Evolutionary conservation across 305 asterid genomes (phyloP).

Genomic region (Solanum hybrid): DNA sequence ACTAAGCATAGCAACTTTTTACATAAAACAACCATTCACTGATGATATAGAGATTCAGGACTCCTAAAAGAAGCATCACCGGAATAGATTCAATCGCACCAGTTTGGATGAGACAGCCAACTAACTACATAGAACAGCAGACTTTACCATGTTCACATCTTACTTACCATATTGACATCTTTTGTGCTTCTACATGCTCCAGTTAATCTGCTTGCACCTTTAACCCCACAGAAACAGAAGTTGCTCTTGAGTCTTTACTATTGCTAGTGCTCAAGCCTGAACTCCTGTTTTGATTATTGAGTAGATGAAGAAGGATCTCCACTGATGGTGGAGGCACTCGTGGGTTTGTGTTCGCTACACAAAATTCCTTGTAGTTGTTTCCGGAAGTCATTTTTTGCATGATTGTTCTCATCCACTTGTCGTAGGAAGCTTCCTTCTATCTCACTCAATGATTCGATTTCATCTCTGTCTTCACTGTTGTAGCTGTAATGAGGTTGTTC

Average conservation of each 20-base stretch:
- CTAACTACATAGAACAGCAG: neutral
- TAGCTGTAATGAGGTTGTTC: slow-evolving; percentile 25
- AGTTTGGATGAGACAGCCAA: neutral
- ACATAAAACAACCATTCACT: slow-evolving; percentile 20
- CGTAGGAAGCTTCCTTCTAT: slow-evolving; percentile 60
- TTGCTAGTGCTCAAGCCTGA: slow-evolving; percentile 49
- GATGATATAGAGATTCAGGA: neutral
- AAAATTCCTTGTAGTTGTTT: slow-evolving; percentile 67
- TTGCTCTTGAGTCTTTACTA: slow-evolving; percentile 46
- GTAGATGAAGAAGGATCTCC: slow-evolving; percentile 36
- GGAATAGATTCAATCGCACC: neutral
- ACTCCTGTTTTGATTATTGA: slow-evolving; percentile 31
- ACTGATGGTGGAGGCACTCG: slow-evolving; percentile 21
- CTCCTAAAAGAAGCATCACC: neutral
- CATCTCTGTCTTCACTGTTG: slow-evolving; percentile 42
- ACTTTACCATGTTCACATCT: slow-evolving; percentile 12
- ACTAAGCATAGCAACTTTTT: slow-evolving; percentile 17
- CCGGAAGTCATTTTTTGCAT: slow-evolving; percentile 61
- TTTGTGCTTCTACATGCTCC: slow-evolving; percentile 3
- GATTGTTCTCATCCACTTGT: slow-evolving; percentile 56
- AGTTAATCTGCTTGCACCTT: neutral
- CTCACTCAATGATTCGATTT: slow-evolving; percentile 57
- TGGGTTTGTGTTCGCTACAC: slow-evolving; percentile 43
- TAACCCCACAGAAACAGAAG: slow-evolving; percentile 12
- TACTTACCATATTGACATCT: slow-evolving; percentile 17